These are phyloP conservation scores for Sclerotinia glacialis DNA, from an alignment of 2,329 filamentous ascomycete genomes.

Conservation along the genomic window DNA sequence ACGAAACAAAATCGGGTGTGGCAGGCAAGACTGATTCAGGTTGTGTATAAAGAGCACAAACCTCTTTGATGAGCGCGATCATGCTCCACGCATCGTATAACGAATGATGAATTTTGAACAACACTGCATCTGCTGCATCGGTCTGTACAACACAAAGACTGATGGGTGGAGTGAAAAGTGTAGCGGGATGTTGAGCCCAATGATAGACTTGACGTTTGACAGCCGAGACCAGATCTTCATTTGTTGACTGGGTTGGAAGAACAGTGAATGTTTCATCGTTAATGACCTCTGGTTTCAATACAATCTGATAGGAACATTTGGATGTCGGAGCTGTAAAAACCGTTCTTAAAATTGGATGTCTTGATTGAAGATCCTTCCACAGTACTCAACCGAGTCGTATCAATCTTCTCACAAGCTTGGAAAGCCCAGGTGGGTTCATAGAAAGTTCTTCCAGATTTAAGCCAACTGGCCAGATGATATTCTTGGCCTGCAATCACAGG, in stretches of 20 bases:
- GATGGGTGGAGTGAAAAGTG: conserved; percentile 10
- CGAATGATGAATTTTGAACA: conserved; percentile 6
- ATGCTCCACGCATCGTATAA: conserved; percentile 16
- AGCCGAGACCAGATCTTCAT: neutral
- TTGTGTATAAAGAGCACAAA: neutral
- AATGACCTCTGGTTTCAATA: conserved; percentile 3
- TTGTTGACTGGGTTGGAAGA: neutral
- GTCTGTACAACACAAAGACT: conserved; percentile 5
- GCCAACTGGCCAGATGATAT: conserved; percentile 14
- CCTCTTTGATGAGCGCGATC: conserved; percentile 3
- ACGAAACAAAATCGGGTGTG: neutral
- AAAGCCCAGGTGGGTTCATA: conserved; percentile 17
- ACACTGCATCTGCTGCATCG: neutral
- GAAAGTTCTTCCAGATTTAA: conserved; percentile 8
- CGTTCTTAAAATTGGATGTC: conserved; percentile 9
- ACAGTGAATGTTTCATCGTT: neutral
- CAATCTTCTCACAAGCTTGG: neutral
- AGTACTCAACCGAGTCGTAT: neutral
- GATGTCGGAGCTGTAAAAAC: conserved; percentile 1
- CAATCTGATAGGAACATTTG: neutral
- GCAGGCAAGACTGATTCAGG: neutral
- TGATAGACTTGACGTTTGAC: neutral
- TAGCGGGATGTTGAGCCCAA: neutral
- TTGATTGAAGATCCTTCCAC: neutral
- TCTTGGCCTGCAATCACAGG: conserved; percentile 10